A percentile compares a stretch with the other conserved stretches of the same genome.
Conservation (phyloP, 2,329 filamentous ascomycete species). For the Sclerotinia trifoliorum region DNA sequence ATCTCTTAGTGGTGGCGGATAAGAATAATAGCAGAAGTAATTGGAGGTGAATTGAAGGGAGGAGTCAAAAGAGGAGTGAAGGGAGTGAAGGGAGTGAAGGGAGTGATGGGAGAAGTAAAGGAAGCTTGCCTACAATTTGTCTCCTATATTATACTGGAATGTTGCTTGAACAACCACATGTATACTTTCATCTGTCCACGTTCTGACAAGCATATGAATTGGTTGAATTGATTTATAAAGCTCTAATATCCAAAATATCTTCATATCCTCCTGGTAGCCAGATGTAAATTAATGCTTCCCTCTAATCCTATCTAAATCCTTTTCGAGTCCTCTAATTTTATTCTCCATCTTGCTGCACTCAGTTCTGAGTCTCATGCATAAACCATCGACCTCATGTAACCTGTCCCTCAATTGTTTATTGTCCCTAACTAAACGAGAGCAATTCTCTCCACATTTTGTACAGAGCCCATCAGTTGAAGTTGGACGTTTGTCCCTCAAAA, state of each 20-base stretch:
- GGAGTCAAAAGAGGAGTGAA: not conserved
- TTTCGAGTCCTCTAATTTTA: not conserved
- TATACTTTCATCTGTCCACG: not conserved
- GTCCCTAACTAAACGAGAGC: not conserved
- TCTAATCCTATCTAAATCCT: no score
- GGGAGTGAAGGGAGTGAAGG: no score
- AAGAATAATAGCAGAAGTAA: not conserved
- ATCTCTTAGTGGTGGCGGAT: not conserved
- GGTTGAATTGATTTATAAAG: not conserved
- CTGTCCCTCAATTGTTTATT: slow-evolving; percentile 1
- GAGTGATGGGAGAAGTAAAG: no score
- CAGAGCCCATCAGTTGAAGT: not conserved
- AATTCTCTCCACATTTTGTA: not conserved
- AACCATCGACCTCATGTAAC: slow-evolving; percentile 4
- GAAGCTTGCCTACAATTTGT: not conserved
- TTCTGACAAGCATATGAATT: not conserved
- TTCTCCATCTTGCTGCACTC: slow-evolving; percentile 2
- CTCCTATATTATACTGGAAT: not conserved
- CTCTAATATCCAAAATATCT: not conserved
- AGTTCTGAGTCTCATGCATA: slow-evolving; percentile 5
- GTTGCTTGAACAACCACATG: not conserved
- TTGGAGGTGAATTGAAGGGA: not conserved
- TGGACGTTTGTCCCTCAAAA: not conserved
- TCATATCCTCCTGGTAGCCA: not conserved
- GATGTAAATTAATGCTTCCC: not conserved